Evolutionary conservation across 805 yeast genomes (phyloP).

Genomic region (Lipomyces sp.): DNA sequence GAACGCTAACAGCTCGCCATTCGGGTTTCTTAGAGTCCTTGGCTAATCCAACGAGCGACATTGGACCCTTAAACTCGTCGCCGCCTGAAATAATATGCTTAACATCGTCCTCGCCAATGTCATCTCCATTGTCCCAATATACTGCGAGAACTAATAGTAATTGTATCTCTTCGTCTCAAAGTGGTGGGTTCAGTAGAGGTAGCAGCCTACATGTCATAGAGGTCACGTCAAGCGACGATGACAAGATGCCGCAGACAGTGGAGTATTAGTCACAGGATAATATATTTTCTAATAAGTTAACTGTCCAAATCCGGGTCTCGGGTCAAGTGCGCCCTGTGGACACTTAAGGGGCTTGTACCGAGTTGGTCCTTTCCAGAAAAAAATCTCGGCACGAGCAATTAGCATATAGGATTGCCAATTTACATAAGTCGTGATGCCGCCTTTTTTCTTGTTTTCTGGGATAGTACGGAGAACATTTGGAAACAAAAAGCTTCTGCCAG

Average conservation of each 20-base stretch:
- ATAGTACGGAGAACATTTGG: not conserved
- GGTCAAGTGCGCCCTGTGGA: no score
- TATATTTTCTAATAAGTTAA: not conserved
- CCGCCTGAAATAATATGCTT: not conserved
- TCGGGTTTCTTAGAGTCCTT: not conserved
- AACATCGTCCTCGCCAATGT: slow-evolving; percentile 1
- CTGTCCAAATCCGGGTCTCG: no score
- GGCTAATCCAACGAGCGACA: not conserved
- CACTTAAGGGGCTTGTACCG: not conserved
- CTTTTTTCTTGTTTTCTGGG: not conserved
- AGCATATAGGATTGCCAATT: not conserved
- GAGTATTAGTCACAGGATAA: not conserved
- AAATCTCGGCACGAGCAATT: not conserved
- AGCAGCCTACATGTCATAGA: not conserved
- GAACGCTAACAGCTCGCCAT: not conserved
- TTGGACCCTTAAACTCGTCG: not conserved
- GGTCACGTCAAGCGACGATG: not conserved
- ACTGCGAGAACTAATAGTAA: not conserved
- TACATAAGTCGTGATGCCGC: not conserved
- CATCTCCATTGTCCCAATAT: not conserved
- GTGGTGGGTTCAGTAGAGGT: not conserved
- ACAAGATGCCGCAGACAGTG: not conserved
- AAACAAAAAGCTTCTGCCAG: not conserved
- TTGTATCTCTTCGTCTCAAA: not conserved
- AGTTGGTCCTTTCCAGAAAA: not conserved